Base-by-base conservation (phyloP, 1,284 basidiomycete species). In the Ganoderma meredithae region DNA sequence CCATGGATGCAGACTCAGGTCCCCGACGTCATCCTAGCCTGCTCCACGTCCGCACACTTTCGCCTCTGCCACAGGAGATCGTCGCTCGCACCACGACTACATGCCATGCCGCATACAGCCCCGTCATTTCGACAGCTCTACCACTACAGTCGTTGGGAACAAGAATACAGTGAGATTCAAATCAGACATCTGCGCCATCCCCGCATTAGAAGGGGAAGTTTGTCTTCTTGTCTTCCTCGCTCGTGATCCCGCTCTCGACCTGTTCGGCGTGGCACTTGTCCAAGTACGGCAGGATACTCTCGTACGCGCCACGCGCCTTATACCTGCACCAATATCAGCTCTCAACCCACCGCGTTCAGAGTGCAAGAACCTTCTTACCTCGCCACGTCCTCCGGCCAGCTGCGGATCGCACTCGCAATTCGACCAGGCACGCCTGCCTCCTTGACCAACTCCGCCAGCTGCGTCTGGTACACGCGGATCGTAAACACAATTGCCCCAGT, bases 401-500 rank as follows among this genome's bases (percentile, higher is more conserved):
- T 87, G 70, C 88, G 79, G 56, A 95, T 81, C 3, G 91, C 90
- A 66, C 84, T 87, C 13, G 89, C 91, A 75, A 94, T 77, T 41
- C 93, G 82, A 60, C 85, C 90, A 0, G 90, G 87, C 8, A 92
- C 86, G 0, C 90, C 92, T 17, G 80, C 82, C 76, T 94, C 93
- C 64, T 81, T 74, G 36, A 80, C 87, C 1, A 95, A 77, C 56
- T 86, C 83, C 47, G 82, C 83, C 10, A 94, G 77, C 6, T 86
- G 86, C n/a, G 86, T 87, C 68, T 91, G 73, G 77, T 94, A 93
- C 44, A 91, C 91, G 19, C 91, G 84, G 73, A 95, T 91, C 52
- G 90, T 91, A 77, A 95, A 95, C n/a, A 91, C 82, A 53, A 95
- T 83, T 17, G 88, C 90, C 2, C 93, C 92, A 31, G 85, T 89